phyloP scores from a whole-genome alignment of 2,329 filamentous ascomycete species.

The Fusarium oxysporum region DNA sequence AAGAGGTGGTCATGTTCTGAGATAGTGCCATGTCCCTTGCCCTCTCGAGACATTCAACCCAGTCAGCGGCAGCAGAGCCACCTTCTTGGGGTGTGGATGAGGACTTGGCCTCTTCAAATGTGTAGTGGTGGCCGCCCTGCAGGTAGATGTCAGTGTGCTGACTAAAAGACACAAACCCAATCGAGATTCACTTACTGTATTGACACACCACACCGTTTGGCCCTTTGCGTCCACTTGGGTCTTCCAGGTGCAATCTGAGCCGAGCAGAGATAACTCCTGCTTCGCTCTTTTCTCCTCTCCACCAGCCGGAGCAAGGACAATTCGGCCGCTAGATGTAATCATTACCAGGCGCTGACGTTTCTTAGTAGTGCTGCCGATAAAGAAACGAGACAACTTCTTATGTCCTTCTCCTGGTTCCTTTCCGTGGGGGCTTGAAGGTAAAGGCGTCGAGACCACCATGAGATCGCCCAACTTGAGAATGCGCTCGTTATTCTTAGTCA shows the following conservation, averaged over 20 bases:
- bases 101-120: constrained; percentile 92
- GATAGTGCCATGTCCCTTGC: constrained; percentile 86
- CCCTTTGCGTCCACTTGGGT: constrained; percentile 88
- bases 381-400: constrained; percentile 93
- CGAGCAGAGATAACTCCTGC: constrained; percentile 86
- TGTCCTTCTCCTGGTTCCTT: constrained; percentile 79
- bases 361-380: constrained; percentile 90
- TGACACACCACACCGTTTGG: constrained; percentile 87
- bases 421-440: constrained; percentile 78
- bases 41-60: constrained; percentile 89
- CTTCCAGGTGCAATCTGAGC: constrained; percentile 80
- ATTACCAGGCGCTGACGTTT: constrained; percentile 94
- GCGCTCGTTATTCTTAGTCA: constrained; percentile 90
- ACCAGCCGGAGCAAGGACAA: constrained; percentile 89
- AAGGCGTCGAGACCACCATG: constrained; percentile 82
- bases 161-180: too few relatives aligned
- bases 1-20: constrained; percentile 74
- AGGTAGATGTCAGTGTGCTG: background rate
- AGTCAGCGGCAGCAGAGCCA: constrained; percentile 83
- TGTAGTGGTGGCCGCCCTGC: constrained; percentile 90
- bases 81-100: constrained; percentile 65
- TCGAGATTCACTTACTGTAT: constrained; percentile 77
- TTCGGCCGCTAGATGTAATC: constrained; percentile 90
- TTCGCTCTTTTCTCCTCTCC: constrained; percentile 97
- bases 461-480: constrained; percentile 95